Base-by-base conservation (phyloP, 2,329 filamentous ascomycete genomes). In the Akanthomyces uredinophilus region DNA sequence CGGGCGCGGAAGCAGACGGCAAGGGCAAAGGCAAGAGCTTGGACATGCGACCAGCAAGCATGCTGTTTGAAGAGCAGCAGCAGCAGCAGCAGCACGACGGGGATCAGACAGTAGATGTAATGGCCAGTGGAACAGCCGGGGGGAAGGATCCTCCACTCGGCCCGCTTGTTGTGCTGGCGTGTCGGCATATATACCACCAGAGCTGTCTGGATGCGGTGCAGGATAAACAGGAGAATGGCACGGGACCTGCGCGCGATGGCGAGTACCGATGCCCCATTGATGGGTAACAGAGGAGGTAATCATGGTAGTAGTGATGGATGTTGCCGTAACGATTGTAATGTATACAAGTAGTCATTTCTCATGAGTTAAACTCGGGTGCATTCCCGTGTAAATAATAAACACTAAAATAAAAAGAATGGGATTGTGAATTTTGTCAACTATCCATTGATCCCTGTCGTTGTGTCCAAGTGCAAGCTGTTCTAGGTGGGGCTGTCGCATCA, bases 131-230 rank as follows among this genome's bases (percentile, higher is more conserved):
- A 16, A 20, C 43, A n/a, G 49, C 18, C 7, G 49, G 10, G 49
- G 39, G 65, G 49, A 73, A 70, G 64, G 73, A 83, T 64, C 82
- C 81, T 53, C 76, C 82, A n/a, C 79, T 88, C 20, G 88, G 86
- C 10, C 81, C 86, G 49, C 72, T 91, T 58, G 85, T 90, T 11
- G 82, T 91, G 54, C 75, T 91, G 68, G 87, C 87, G 24, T 91
- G 88, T 71, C 80, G 87, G 61, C 88, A 91, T 72, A 84, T 89
- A 20, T 90, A 88, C 68, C 88, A 91, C 75, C 81, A 86, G 70
- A 79, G 77, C 29, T 92, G 88, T 70, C 76, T 90, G 44, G 90
- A 94, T 70, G 81, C 84, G 63, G 73, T 88, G 66, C 84, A 85
- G 67, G 81, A 80, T 39, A 78, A 82, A 64, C 78, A 79, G 61